Base-by-base conservation (phyloP, 495 filamentous ascomycete genomes). In the Pseudevernia furfuracea region DNA sequence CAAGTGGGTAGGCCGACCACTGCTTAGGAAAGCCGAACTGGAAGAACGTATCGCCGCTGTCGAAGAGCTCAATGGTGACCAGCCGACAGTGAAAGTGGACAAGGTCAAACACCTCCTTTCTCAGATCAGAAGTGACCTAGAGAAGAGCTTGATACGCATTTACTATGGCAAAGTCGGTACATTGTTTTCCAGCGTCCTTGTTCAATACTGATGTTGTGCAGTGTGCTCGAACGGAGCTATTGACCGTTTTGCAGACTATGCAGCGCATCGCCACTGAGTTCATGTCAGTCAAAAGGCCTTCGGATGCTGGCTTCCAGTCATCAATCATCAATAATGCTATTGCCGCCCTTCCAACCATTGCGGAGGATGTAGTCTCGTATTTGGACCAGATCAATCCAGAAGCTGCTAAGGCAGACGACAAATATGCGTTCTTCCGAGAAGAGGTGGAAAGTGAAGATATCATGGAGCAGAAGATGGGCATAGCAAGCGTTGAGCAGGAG, bases 1-100 rank as follows among this genome's bases (percentile, higher is more conserved):
- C 36, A 96, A 92, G 70, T 99, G 94, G 94, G 91, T 99, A 61
- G 94, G 94, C 5, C 82, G 93, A 46, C 94, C 94, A 9, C 79
- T 99, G 69, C 80, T 99, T 17, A 88, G 96, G 68, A 88, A 87
- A 67, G 71, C 77, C 3, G 82, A 82, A 14, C 80, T 99, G 0
- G 87, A 97, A 72, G 89, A 91, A 68, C 83, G 94, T n/a, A 83
- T 96, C 3, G 80, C 84, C 12, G 94, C 93, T 0, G 90, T 99
- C 1, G 90, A 96, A 72, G 95, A 99, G 73, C 78, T 97, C 11
- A 84, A 86, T n/a, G 79, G 87, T 44, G 80, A 84, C 56, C 78
- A 85, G 59, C 84, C 81, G 39, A 87, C 84, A 0, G 68, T 78
- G 39, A 81, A 83, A 49, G 85, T 91, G 6, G 91, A 96, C 65